Percentiles rank a stretch among this genome's conserved stretches.
phyloP scores from a whole-genome alignment of 441 rosid genomes.

The Jatropha podagrica region DNA sequence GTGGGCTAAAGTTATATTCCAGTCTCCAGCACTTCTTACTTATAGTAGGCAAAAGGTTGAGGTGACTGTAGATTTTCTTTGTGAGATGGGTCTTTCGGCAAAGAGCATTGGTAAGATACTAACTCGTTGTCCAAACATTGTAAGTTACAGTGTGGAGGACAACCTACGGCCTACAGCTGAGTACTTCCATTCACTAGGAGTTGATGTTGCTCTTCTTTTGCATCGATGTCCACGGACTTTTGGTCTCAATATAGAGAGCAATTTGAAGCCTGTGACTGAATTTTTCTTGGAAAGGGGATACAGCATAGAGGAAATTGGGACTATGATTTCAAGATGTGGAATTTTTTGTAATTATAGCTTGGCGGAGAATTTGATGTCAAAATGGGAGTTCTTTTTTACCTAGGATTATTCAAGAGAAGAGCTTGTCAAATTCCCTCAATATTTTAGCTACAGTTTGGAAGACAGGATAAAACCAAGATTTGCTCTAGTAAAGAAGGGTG shows the following conservation, averaged over 20 bases:
- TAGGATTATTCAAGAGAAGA: constrained; percentile 27
- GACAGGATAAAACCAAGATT: constrained; percentile 46
- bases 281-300: constrained; percentile 28
- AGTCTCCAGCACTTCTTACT: constrained; percentile 41
- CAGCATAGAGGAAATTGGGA: constrained; percentile 23
- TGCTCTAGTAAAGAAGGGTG: constrained; percentile 38
- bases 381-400: constrained; percentile 30
- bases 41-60: constrained; percentile 43
- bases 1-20: constrained; percentile 50
- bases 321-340: constrained; percentile 29
- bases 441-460: constrained; percentile 39
- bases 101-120: constrained; percentile 40
- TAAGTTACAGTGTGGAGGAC: constrained; percentile 39
- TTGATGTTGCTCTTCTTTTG: constrained; percentile 27
- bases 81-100: constrained; percentile 41
- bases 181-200: constrained; percentile 25
- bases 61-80: constrained; percentile 38
- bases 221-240: constrained; percentile 30
- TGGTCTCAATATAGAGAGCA: constrained; percentile 26
- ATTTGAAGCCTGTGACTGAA: constrained; percentile 29
- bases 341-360: constrained; percentile 26
- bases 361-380: constrained; percentile 24
- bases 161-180: constrained; percentile 38
- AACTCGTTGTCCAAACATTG: constrained; percentile 31
- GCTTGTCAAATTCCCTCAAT: constrained; percentile 31